Conservation (phyloP, 1,284 basidiomycete genomes). For the Apiotrichum brassicae region DNA sequence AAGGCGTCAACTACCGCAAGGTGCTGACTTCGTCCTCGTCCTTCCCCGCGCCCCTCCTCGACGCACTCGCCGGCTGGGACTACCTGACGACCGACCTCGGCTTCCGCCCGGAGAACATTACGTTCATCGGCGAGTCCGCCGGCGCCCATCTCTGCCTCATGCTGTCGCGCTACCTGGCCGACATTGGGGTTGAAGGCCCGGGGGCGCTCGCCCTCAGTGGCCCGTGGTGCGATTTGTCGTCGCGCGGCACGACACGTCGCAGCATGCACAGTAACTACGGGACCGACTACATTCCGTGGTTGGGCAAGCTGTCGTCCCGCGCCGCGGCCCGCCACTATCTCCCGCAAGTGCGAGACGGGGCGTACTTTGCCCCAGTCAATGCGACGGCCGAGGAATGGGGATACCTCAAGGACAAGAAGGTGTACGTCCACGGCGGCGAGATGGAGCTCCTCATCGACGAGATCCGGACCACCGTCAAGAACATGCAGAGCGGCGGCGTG, state of each 20-base stretch:
- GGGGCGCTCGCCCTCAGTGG: conserved; percentile 6
- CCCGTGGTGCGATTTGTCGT: conserved; percentile 10
- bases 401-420: conserved; percentile 2
- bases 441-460: conserved; percentile 12
- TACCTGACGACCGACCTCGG: conserved; percentile 10
- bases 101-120: conserved; percentile 10
- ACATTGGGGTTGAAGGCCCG: not conserved
- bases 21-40: not conserved
- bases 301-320: not conserved
- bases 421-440: conserved; percentile 10
- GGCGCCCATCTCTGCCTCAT: conserved; percentile 14
- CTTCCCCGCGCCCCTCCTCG: conserved; percentile 18
- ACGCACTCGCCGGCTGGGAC: conserved; percentile 17
- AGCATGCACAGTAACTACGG: conserved; percentile 6
- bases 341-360: not conserved
- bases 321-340: conserved; percentile 6
- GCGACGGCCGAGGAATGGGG: conserved; percentile 1
- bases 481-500: conserved; percentile 8
- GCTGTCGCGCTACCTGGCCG: conserved; percentile 11
- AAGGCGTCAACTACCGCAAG: conserved; percentile 17
- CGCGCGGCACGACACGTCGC: not conserved
- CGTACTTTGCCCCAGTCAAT: conserved; percentile 7
- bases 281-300: conserved; percentile 6
- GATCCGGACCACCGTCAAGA: conserved; percentile 7
- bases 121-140: conserved; percentile 16